These are phyloP conservation scores for Phyllosticta citrichinensis DNA, from an alignment of 2,329 filamentous ascomycete genomes.

Conservation along the genomic window DNA sequence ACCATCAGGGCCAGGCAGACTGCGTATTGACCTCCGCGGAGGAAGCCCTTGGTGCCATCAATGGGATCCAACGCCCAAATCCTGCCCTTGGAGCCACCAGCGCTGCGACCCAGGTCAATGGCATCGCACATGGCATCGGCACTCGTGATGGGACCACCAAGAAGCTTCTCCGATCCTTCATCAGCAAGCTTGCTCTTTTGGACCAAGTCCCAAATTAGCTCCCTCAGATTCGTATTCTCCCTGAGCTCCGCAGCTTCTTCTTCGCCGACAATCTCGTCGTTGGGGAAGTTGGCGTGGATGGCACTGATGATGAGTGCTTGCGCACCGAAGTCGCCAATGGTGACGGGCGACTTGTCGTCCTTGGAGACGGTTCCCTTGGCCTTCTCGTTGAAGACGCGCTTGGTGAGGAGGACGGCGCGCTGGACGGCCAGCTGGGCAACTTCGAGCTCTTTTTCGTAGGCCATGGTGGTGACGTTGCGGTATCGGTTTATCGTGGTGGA, in stretches of 20 bases:
- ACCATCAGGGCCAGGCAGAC: conserved; percentile 88
- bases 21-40: conserved; percentile 92
- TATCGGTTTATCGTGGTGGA: conserved; percentile 8
- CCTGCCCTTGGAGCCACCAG: conserved; percentile 62
- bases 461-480: conserved; percentile 22
- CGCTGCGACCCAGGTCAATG: conserved; percentile 52
- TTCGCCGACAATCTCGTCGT: conserved; percentile 87
- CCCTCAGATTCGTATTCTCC: conserved; percentile 56
- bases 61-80: conserved; percentile 98
- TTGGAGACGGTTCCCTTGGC: conserved; percentile 92
- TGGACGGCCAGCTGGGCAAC: conserved; percentile 84
- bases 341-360: conserved; percentile 92
- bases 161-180: conserved; percentile 50
- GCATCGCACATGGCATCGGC: conserved; percentile 54
- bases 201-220: conserved; percentile 79
- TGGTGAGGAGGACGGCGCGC: conserved; percentile 65
- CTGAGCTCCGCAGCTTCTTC: conserved; percentile 80
- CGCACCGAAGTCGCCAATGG: conserved; percentile 94
- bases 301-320: conserved; percentile 93
- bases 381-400: conserved; percentile 74
- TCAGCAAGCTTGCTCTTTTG: conserved; percentile 60
- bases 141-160: conserved; percentile 59
- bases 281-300: conserved; percentile 78
- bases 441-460: conserved; percentile 67
- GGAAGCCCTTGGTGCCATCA: conserved; percentile 94